Percentiles rank a stretch among this genome's conserved stretches.
These are phyloP conservation scores for Neurospora crassa DNA, from an alignment of 2,329 filamentous ascomycete species.

Conservation along the genomic window DNA sequence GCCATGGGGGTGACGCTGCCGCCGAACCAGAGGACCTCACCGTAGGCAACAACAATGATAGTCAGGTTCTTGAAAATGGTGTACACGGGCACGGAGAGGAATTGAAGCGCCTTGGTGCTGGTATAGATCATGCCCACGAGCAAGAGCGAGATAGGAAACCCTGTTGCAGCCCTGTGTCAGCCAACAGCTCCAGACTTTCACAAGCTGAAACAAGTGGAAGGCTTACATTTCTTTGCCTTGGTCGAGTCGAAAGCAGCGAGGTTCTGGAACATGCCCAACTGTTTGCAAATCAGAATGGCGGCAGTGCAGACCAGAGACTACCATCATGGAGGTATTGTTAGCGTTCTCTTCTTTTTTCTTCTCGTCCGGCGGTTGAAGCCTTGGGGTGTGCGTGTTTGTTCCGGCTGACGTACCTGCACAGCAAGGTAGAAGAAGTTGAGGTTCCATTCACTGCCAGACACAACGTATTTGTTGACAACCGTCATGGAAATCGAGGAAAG, in stretches of 20 bases:
- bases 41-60: constrained; percentile 96
- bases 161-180: constrained; percentile 32
- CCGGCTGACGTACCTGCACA: constrained; percentile 68
- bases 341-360: background rate
- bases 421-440: constrained; percentile 91
- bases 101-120: constrained; percentile 89
- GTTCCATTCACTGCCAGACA: constrained; percentile 87
- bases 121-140: constrained; percentile 99
- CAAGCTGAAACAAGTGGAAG: constrained; percentile 7
- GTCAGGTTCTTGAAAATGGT: constrained; percentile 99
- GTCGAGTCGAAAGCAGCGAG: constrained; percentile 73
- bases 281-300: constrained; percentile 76
- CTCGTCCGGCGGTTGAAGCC: background rate
- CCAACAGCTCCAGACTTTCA: background rate
- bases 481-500: constrained; percentile 98
- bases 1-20: constrained; percentile 81
- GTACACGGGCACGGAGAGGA: constrained; percentile 94
- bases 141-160: constrained; percentile 93
- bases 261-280: constrained; percentile 71
- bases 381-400: background rate
- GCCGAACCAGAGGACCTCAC: constrained; percentile 96
- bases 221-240: constrained; percentile 84
- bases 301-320: constrained; percentile 84
- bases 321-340: constrained; percentile 9
- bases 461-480: constrained; percentile 98